These are phyloP conservation scores for Magnolia changhungtana DNA, from an alignment of 164 flowering plant genomes.

Conservation along the genomic window DNA sequence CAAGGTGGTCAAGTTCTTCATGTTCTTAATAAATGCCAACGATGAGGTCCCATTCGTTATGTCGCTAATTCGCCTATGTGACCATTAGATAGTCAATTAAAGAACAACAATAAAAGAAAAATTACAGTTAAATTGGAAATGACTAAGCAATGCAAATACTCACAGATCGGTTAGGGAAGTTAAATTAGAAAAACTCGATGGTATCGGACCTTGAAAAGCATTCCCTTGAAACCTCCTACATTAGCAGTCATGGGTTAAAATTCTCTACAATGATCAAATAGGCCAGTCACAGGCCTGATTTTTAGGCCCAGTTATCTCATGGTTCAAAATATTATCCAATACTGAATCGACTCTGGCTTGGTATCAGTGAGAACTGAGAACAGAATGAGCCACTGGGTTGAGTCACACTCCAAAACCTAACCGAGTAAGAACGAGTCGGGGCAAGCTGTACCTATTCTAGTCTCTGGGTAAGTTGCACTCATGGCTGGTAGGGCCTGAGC, in stretches of 20 bases:
- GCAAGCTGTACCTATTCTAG: too few relatives aligned
- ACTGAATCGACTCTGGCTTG: not conserved
- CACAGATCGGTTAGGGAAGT: conserved; percentile 58
- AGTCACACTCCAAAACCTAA: too few relatives aligned
- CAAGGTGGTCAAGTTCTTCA: conserved; percentile 49
- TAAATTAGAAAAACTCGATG: conserved; percentile 50
- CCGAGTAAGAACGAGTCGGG: too few relatives aligned
- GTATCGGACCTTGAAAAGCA: conserved; percentile 70
- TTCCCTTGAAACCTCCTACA: conserved; percentile 70
- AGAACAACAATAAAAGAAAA: not conserved
- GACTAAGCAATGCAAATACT: conserved; percentile 22
- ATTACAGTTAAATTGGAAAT: not conserved
- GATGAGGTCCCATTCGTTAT: conserved; percentile 60
- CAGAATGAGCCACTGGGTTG: not conserved
- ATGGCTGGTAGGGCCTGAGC: too few relatives aligned
- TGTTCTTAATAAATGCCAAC: conserved; percentile 44
- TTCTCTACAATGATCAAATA: not conserved
- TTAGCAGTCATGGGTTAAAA: conserved; percentile 2
- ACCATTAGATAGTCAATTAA: conserved; percentile 8
- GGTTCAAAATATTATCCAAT: not conserved
- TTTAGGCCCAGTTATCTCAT: not conserved
- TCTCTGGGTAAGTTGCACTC: too few relatives aligned
- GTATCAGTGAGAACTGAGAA: not conserved
- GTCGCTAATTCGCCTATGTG: conserved; percentile 59
- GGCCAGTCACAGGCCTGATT: not conserved